Evolutionary conservation across 2,329 filamentous ascomycete genomes (phyloP).

Genomic region (Allantophomopsis cytisporea): DNA sequence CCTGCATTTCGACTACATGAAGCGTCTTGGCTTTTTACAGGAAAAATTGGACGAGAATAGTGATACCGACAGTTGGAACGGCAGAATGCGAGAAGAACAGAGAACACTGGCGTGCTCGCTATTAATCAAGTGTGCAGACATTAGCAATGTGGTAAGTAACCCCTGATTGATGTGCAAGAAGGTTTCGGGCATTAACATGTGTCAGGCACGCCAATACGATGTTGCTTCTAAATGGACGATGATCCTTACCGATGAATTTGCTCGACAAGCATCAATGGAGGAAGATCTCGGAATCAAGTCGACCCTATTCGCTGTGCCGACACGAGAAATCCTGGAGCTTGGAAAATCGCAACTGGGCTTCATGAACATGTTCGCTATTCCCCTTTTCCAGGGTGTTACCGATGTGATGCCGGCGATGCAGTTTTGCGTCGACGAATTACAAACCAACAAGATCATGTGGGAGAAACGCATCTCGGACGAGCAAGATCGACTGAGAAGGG

Average conservation of each 20-base stretch:
- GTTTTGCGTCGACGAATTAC: constrained; percentile 74
- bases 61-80: constrained; percentile 60
- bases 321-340: constrained; percentile 71
- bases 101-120: constrained; percentile 76
- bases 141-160: constrained; percentile 82
- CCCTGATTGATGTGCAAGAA: not conserved
- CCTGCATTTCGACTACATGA: constrained; percentile 94
- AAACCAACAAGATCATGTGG: constrained; percentile 64
- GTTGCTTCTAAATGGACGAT: constrained; percentile 82
- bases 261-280: constrained; percentile 87
- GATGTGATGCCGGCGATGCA: constrained; percentile 75
- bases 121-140: constrained; percentile 95
- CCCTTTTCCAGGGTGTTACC: constrained; percentile 77
- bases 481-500: constrained; percentile 23
- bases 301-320: constrained; percentile 72
- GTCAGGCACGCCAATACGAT: constrained; percentile 69
- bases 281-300: constrained; percentile 75
- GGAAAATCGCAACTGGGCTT: constrained; percentile 86
- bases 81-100: constrained; percentile 61
- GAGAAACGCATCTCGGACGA: constrained; percentile 52
- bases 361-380: constrained; percentile 91
- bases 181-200: constrained; percentile 7
- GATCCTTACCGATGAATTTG: constrained; percentile 91
- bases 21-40: constrained; percentile 68
- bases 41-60: constrained; percentile 58